Conservation (phyloP, 1,139 yeast species). For the Suhomyces wounanorum region DNA sequence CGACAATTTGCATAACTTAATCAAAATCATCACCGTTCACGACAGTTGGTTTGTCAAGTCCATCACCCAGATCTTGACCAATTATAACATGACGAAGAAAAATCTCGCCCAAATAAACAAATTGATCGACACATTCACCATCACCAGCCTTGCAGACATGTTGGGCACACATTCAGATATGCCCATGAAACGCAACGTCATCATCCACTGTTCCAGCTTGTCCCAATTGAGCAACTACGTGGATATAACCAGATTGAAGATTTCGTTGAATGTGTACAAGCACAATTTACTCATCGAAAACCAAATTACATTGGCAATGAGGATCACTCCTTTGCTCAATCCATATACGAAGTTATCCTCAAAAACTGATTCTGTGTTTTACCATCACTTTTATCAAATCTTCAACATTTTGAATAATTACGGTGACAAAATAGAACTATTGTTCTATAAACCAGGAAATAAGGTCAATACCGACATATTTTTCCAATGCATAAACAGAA, state of each 20-base stretch:
- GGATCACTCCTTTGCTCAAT: constrained; percentile 26
- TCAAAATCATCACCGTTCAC: constrained; percentile 77
- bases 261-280: constrained; percentile 72
- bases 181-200: constrained; percentile 24
- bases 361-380: constrained; percentile 32
- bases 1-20: constrained; percentile 46
- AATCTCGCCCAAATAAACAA: constrained; percentile 32
- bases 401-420: constrained; percentile 49
- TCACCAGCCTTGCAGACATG: constrained; percentile 15
- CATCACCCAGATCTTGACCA: constrained; percentile 69
- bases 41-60: constrained; percentile 91
- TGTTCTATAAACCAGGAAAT: constrained; percentile 63
- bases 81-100: constrained; percentile 41
- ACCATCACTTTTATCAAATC: constrained; percentile 51
- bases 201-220: constrained; percentile 56
- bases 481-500: constrained; percentile 54
- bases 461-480: constrained; percentile 52
- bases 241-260: constrained; percentile 75
- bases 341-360: constrained; percentile 25
- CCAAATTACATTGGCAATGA: constrained; percentile 23
- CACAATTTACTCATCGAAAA: constrained; percentile 35
- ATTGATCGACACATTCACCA: constrained; percentile 32
- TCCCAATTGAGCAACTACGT: constrained; percentile 63
- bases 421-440: constrained; percentile 46
- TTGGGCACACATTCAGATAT: neutral